Base-by-base conservation (phyloP, 2,329 filamentous ascomycete genomes). In the Ceratocystis colombiana region DNA sequence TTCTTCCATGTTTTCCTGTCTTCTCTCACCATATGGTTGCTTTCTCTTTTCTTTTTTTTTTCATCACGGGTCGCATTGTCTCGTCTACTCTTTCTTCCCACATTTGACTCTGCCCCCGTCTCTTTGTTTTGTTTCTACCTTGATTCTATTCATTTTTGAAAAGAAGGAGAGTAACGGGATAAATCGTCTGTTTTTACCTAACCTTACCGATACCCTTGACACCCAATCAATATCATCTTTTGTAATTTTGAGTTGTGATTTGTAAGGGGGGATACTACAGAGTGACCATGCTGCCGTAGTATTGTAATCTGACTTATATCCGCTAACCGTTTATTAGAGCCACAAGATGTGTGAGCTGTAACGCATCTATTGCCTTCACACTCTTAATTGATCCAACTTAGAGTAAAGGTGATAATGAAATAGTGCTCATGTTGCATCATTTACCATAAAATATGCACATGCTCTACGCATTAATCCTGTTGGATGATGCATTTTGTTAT, bases 191-290 rank as follows among this genome's bases (percentile, higher is more conserved):
- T 64, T 25, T 37, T 46, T 33, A 30, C 55, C 30, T n/a, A 59
- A 59, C 55, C 55, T 59, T 59, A 59, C 55, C 55, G 55, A 59
- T 59, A 59, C 55, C 55, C 55, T 59, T 59, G 66, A 64, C 65
- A 67, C 41, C 66, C 46, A 62, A 66, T 53, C 62, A 64, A 66
- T 70, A 62, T 66, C 33, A 64, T 69, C 8, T 53, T 65, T 68
- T 69, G 64, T 68, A 68, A 68, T 68, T 62, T 66, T 50, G 33
- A 6, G 28, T 17, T 20, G 25, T 33, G 28, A 59, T 8, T 59
- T 17, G 15, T 59, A 25, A 25, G 25, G 48, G 22, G 20, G 17
- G 28, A 37, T 37, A 17, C 53, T 15, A 41, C 37, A 12, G 37
- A 41, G 37, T 12, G 33, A 41, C 37, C 1, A 41, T 41, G 37